These are phyloP conservation scores for Apiotrichum brassicae DNA, from an alignment of 1,284 basidiomycete species.

Conservation along the genomic window DNA sequence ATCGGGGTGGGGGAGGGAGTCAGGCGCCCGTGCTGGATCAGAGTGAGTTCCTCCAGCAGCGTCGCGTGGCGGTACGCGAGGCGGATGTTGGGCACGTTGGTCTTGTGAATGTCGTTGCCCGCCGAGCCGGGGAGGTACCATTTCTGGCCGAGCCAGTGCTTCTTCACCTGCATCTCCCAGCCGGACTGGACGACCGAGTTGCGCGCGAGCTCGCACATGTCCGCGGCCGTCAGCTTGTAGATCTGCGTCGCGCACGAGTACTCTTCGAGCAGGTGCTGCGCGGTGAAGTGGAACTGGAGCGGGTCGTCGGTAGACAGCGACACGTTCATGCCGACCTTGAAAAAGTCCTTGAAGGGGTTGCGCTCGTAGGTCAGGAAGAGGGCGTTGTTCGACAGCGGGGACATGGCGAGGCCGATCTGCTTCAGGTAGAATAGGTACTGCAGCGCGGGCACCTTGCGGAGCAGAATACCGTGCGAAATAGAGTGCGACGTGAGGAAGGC, in stretches of 20 bases:
- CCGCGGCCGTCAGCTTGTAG: constrained; percentile 70
- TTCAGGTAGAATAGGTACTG: constrained; percentile 90
- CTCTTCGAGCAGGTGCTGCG: constrained; percentile 90
- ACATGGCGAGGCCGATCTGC: constrained; percentile 97
- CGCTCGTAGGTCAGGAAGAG: constrained; percentile 92
- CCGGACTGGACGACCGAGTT: constrained; percentile 96
- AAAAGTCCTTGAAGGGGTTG: constrained; percentile 95
- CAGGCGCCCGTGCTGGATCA: constrained; percentile 32
- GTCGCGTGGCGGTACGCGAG: constrained; percentile 85
- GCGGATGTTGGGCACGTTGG: constrained; percentile 90
- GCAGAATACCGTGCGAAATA: constrained; percentile 95
- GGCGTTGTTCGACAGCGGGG: constrained; percentile 94
- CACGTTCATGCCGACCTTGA: constrained; percentile 93
- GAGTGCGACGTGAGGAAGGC: constrained; percentile 95
- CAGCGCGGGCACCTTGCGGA: constrained; percentile 90
- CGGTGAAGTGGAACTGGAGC: constrained; percentile 89
- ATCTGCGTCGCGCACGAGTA: constrained; percentile 98
- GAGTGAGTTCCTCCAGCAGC: constrained; percentile 68
- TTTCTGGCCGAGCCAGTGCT: constrained; percentile 87
- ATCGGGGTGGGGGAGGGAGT: constrained; percentile 31
- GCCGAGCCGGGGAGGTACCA: constrained; percentile 84
- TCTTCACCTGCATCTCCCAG: constrained; percentile 98
- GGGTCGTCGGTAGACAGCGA: constrained; percentile 72
- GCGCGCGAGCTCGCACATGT: constrained; percentile 79
- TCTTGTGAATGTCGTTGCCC: constrained; percentile 84